Evolutionary conservation across 1,139 yeast species (phyloP).

Genomic region (Saccharomyces hybrid): DNA sequence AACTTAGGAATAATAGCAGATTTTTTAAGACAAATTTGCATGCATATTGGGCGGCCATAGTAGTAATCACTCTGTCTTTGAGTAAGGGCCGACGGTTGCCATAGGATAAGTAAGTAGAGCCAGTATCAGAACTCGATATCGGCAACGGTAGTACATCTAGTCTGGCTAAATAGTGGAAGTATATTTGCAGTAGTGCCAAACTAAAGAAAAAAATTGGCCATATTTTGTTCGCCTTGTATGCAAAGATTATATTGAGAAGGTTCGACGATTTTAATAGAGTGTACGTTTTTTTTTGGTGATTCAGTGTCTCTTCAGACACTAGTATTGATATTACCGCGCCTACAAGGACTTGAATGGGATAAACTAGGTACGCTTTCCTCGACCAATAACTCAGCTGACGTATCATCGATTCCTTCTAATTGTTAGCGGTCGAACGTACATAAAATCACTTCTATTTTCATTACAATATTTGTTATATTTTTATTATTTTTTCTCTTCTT

Average conservation of each 20-base stretch:
- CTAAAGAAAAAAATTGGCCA: slow-evolving; percentile 27
- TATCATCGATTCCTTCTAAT: background rate
- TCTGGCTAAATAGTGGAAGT: slow-evolving; percentile 3
- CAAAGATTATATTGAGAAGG: slow-evolving; percentile 32
- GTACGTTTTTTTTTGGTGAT: slow-evolving; percentile 14
- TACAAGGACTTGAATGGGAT: slow-evolving; percentile 17
- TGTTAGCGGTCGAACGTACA: background rate
- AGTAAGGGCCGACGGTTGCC: background rate
- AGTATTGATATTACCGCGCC: slow-evolving; percentile 18
- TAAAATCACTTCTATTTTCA: background rate
- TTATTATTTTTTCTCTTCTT: background rate
- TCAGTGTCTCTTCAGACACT: slow-evolving; percentile 14
- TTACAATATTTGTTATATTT: background rate
- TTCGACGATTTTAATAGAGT: slow-evolving; percentile 27
- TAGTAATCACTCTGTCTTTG: background rate
- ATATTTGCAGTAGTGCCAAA: slow-evolving; percentile 14
- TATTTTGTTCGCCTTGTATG: slow-evolving; percentile 33
- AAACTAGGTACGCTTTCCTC: slow-evolving; percentile 9
- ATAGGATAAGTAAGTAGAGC: background rate
- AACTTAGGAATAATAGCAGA: slow-evolving; percentile 18
- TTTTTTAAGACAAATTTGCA: slow-evolving; percentile 27
- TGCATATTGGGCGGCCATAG: slow-evolving; percentile 17
- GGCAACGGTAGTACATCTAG: background rate
- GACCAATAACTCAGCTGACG: slow-evolving; percentile 5
- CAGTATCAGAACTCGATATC: background rate